A percentile compares a stretch with the other conserved stretches of the same genome.
These are phyloP conservation scores for Lachancea waltii DNA, from an alignment of 805 yeast species.

Conservation along the genomic window DNA sequence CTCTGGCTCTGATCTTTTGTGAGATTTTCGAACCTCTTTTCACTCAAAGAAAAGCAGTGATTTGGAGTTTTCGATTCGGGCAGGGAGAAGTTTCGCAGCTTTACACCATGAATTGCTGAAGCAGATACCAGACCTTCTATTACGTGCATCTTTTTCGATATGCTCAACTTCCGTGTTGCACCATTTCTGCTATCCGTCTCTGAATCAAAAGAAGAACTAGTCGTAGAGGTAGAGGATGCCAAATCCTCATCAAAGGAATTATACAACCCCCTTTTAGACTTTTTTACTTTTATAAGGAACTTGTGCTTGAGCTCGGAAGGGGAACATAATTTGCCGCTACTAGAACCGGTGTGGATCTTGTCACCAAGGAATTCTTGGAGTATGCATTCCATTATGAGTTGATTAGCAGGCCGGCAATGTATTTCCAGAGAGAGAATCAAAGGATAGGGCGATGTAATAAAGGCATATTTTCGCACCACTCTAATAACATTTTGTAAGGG, in stretches of 20 bases:
- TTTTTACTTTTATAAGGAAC: slow-evolving; percentile 74
- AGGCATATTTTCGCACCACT: slow-evolving; percentile 77
- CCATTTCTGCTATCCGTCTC: slow-evolving; percentile 21
- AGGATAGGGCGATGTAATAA: slow-evolving; percentile 82
- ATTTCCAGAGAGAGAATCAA: slow-evolving; percentile 80
- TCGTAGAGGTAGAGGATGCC: slow-evolving; percentile 28
- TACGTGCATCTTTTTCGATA: slow-evolving; percentile 22
- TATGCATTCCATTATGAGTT: slow-evolving; percentile 47
- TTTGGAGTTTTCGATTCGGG: slow-evolving; percentile 77
- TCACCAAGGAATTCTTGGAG: slow-evolving; percentile 57
- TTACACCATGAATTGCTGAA: slow-evolving; percentile 53
- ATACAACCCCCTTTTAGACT: slow-evolving; percentile 28
- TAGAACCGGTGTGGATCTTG: slow-evolving; percentile 35
- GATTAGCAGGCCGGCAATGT: slow-evolving; percentile 66
- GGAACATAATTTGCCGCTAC: slow-evolving; percentile 47
- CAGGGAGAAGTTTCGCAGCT: slow-evolving; percentile 73
- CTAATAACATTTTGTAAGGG: slow-evolving; percentile 61
- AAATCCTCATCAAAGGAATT: slow-evolving; percentile 1
- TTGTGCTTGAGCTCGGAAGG: slow-evolving; percentile 67
- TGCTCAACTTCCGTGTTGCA: slow-evolving; percentile 27
- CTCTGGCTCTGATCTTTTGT: slow-evolving; percentile 52
- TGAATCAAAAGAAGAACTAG: slow-evolving; percentile 31
- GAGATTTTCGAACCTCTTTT: slow-evolving; percentile 58
- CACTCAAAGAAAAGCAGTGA: slow-evolving; percentile 85
- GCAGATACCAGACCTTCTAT: slow-evolving; percentile 21